Percentiles rank a stretch among this genome's conserved stretches.
phyloP scores from a whole-genome alignment of 1,284 basidiomycete genomes.

The Caloboletus inedulis region DNA sequence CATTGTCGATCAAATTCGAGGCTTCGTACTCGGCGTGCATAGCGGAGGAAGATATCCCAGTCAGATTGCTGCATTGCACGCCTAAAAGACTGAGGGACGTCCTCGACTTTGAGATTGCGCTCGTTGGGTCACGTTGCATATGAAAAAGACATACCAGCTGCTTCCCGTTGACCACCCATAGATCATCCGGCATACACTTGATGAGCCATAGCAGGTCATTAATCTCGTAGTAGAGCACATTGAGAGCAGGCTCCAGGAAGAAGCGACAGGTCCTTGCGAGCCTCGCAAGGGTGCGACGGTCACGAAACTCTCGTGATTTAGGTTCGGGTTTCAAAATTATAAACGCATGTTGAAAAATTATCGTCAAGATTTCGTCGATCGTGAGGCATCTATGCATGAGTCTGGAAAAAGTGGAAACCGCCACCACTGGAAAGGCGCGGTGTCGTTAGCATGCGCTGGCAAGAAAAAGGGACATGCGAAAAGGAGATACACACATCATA shows the following conservation, averaged over 20 bases:
- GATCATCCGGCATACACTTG: slow-evolving; percentile 31
- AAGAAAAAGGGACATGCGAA: background rate
- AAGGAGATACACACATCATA: slow-evolving; percentile 23
- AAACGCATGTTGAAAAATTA: slow-evolving; percentile 32
- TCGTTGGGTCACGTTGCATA: background rate
- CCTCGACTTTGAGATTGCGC: slow-evolving; percentile 8
- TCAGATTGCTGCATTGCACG: slow-evolving; percentile 24
- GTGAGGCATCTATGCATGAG: slow-evolving; percentile 33
- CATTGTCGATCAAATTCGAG: slow-evolving; percentile 31
- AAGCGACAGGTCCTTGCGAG: slow-evolving; percentile 31
- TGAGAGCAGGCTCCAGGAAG: slow-evolving; percentile 34
- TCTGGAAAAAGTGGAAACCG: slow-evolving; percentile 13
- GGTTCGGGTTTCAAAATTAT: slow-evolving; percentile 29
- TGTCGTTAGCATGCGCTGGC: slow-evolving; percentile 5
- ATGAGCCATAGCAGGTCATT: slow-evolving; percentile 33
- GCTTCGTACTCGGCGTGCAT: slow-evolving; percentile 30
- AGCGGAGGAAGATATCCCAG: slow-evolving; percentile 31
- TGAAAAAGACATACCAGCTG: slow-evolving; percentile 22
- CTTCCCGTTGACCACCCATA: slow-evolving; percentile 33
- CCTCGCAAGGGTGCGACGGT: slow-evolving; percentile 31
- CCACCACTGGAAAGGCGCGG: slow-evolving; percentile 10
- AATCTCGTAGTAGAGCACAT: slow-evolving; percentile 33
- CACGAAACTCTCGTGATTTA: slow-evolving; percentile 27
- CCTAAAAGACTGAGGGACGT: slow-evolving; percentile 18
- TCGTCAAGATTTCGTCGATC: slow-evolving; percentile 33